Evolutionary conservation across 1,284 basidiomycete genomes (phyloP).

Genomic region (Fomitopsis pinicola): DNA sequence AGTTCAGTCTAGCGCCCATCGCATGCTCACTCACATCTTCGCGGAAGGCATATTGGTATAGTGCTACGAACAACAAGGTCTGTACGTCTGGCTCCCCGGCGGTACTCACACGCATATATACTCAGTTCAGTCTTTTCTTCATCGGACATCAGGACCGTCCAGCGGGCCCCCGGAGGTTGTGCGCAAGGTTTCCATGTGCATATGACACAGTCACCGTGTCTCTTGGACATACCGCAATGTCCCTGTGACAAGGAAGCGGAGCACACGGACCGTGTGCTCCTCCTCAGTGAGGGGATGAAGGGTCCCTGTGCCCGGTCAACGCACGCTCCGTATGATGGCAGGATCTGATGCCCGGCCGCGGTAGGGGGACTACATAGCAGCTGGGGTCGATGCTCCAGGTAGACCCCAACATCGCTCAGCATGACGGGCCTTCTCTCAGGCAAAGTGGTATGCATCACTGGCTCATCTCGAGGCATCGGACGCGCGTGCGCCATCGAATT

Average conservation of each 20-base stretch:
- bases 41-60: constrained; percentile 31
- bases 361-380: not conserved
- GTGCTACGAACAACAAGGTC: not conserved
- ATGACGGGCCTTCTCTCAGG: constrained; percentile 40
- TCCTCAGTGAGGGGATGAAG: not conserved
- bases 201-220: constrained; percentile 7
- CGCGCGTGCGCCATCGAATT: constrained; percentile 66
- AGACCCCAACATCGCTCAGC: not conserved
- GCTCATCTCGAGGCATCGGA: constrained; percentile 79
- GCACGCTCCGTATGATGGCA: not conserved
- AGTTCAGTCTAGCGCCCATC: not conserved
- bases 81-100: not conserved
- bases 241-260: constrained; percentile 23
- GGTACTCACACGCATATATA: not conserved
- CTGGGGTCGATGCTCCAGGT: not conserved
- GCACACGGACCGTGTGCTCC: constrained; percentile 12
- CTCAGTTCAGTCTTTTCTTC: not conserved
- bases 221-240: constrained; percentile 6
- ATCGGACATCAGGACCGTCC: constrained; percentile 5
- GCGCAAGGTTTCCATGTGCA: not conserved
- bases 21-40: constrained; percentile 37
- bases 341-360: not conserved
- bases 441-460: constrained; percentile 73
- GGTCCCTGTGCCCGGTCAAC: not conserved
- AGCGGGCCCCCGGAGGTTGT: not conserved